Conservation (phyloP, 176 grass and related monocot species). For the Typha latifolia region DNA sequence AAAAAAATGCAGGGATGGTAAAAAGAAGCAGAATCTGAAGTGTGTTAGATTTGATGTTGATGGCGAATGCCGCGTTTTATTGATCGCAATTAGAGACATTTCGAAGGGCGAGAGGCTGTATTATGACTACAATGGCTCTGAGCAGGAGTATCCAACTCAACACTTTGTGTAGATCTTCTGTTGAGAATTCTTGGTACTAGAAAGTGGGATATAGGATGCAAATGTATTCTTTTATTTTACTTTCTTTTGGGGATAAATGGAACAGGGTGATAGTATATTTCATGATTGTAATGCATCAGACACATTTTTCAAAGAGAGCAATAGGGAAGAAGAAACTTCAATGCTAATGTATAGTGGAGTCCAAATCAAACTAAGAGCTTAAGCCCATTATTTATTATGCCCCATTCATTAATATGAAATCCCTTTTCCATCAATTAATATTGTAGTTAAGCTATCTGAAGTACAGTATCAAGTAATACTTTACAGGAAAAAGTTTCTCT, state of each 20-base stretch:
- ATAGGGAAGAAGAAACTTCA: too few species aligned
- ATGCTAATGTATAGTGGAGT: too few species aligned
- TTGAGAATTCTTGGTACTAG: background rate
- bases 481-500: too few species aligned
- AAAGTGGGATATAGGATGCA: slow-evolving; percentile 1
- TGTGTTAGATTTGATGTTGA: slow-evolving; percentile 59
- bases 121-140: slow-evolving; percentile 84
- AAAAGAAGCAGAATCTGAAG: slow-evolving; percentile 98
- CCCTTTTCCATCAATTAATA: too few species aligned
- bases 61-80: slow-evolving; percentile 65
- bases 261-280: background rate
- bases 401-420: too few species aligned
- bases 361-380: too few species aligned
- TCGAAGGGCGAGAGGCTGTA: slow-evolving; percentile 83
- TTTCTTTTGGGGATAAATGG: background rate
- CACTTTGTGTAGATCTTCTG: slow-evolving; percentile 68
- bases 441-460: too few species aligned
- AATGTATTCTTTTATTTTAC: background rate
- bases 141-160: slow-evolving; percentile 93
- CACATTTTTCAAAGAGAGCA: too few species aligned
- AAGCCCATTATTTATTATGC: too few species aligned
- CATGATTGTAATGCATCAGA: too few species aligned
- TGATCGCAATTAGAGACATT: slow-evolving; percentile 79
- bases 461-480: too few species aligned
- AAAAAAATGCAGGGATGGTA: slow-evolving; percentile 53